Evolutionary conservation across 192 early-diverging fungal species (phyloP).

Genomic region (Coemansia sp.): DNA sequence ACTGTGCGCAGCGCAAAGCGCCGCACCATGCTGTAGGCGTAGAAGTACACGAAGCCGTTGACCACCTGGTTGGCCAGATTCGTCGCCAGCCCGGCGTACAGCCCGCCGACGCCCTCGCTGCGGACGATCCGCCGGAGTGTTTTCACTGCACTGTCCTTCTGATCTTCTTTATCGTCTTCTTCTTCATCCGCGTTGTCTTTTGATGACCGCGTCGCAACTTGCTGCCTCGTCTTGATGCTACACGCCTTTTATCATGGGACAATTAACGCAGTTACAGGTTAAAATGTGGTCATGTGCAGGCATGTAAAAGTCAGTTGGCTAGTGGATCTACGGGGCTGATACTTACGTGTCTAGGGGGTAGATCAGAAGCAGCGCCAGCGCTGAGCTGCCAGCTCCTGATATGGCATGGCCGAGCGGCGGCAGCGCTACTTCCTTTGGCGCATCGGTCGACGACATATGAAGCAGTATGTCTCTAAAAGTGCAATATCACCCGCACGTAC

Average conservation of each 20-base stretch:
- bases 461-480: no score
- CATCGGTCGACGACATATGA: no score
- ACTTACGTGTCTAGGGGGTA: slow-evolving; percentile 88
- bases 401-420: slow-evolving; percentile 90
- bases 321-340: background rate
- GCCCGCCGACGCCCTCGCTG: slow-evolving; percentile 78
- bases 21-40: slow-evolving; percentile 75
- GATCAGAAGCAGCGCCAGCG: slow-evolving; percentile 84
- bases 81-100: slow-evolving; percentile 85
- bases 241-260: slow-evolving; percentile 14
- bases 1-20: slow-evolving; percentile 32
- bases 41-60: slow-evolving; percentile 85
- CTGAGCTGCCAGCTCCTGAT: slow-evolving; percentile 87
- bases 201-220: slow-evolving; percentile 75
- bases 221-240: slow-evolving; percentile 92
- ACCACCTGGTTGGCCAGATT: slow-evolving; percentile 76
- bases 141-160: slow-evolving; percentile 58
- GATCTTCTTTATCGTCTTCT: slow-evolving; percentile 37
- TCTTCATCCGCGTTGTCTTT: slow-evolving; percentile 12
- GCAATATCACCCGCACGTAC: no score
- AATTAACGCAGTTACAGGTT: background rate
- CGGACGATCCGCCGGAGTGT: slow-evolving; percentile 81
- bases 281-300: background rate
- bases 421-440: slow-evolving; percentile 48
- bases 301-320: background rate